Conservation (phyloP, 108 stramenopile genomes). For the Fistulifera pelliculosa region DNA sequence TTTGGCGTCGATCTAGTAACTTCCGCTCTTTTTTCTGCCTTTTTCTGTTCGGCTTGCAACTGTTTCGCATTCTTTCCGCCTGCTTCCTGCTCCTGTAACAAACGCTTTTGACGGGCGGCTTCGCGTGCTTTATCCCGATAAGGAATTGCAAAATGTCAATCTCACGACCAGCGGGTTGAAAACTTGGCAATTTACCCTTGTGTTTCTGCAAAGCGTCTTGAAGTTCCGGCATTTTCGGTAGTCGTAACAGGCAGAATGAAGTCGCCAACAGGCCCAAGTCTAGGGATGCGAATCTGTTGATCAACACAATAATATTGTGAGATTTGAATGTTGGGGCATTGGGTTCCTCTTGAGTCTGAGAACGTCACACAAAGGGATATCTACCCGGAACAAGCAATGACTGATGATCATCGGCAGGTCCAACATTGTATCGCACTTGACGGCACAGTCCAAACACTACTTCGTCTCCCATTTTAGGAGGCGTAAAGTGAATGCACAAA, state of each 20-base stretch:
- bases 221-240: slow-evolving; percentile 98
- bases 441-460: slow-evolving; percentile 10
- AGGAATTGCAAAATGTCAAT: slow-evolving; percentile 70
- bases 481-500: slow-evolving; percentile 4
- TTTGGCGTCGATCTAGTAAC: slow-evolving; percentile 45
- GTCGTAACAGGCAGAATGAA: slow-evolving; percentile 82
- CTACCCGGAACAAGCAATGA: slow-evolving; percentile 31
- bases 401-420: slow-evolving; percentile 40
- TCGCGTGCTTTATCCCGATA: slow-evolving; percentile 89
- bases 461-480: slow-evolving; percentile 9
- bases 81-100: slow-evolving; percentile 72
- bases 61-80: slow-evolving; percentile 88
- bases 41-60: slow-evolving; percentile 78
- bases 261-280: slow-evolving; percentile 85
- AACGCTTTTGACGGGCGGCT: slow-evolving; percentile 81
- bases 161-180: slow-evolving; percentile 66
- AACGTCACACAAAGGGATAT: slow-evolving; percentile 36
- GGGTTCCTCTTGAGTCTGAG: slow-evolving; percentile 47
- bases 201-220: slow-evolving; percentile 36
- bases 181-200: slow-evolving; percentile 47
- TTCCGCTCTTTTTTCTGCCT: slow-evolving; percentile 56
- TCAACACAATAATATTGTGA: background rate
- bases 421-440: slow-evolving; percentile 14
- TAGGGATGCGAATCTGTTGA: slow-evolving; percentile 79
- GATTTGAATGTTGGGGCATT: slow-evolving; percentile 48